Evolutionary conservation across 495 filamentous ascomycete genomes (phyloP), one percentile per base, ranked within the genome.

Genomic region (Collariella sp.): DNA sequence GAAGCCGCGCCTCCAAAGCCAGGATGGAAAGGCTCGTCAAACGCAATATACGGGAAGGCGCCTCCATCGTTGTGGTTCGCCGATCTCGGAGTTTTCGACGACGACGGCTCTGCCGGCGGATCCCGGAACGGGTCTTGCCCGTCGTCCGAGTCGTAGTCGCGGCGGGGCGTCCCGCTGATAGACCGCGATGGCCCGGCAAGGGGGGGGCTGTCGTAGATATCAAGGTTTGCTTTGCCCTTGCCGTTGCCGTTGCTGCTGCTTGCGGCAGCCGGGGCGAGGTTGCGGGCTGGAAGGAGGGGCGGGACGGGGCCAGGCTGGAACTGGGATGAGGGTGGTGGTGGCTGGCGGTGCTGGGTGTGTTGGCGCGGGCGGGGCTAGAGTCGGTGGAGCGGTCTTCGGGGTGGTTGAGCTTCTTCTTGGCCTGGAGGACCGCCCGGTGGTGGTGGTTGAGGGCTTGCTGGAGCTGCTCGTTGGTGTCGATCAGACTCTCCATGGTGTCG

Each of bases 381-480:
- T 23, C 51, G 62, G 43, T 65, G 58, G 26, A 58, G 34, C 56
- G 51, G 39, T 51, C 41, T 29, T 63, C 48, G 35, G 45, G 51
- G 16, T 63, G 23, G 43, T 65, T 67, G n/a, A 73, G 59, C 7
- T 42, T 63, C 57, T 81, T 77, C 54, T 84, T 77, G 1, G 91
- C 91, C 58, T 83, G 77, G 15, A 95, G 77, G 54, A 95, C 72
- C 15, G 88, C 85, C 22, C 86, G 82, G 62, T 90, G 87, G 70
- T 96, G 86, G 49, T 87, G 82, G 50, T 80, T 89, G 7, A 89
- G 70, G 0, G 90, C 82, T 16, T 85, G 79, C 22, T 83, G 83
- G 18, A 98, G 74, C 63, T 89, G 83, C 62, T 97, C 94, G 64
- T 94, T 95, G 35, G 89, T 91, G 69, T 97, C 91, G 65, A 99